A percentile compares a stretch with the other conserved stretches of the same genome.
These are phyloP conservation scores for Podaxis sp. DNA, from an alignment of 768 basidiomycete species.

Conservation along the genomic window DNA sequence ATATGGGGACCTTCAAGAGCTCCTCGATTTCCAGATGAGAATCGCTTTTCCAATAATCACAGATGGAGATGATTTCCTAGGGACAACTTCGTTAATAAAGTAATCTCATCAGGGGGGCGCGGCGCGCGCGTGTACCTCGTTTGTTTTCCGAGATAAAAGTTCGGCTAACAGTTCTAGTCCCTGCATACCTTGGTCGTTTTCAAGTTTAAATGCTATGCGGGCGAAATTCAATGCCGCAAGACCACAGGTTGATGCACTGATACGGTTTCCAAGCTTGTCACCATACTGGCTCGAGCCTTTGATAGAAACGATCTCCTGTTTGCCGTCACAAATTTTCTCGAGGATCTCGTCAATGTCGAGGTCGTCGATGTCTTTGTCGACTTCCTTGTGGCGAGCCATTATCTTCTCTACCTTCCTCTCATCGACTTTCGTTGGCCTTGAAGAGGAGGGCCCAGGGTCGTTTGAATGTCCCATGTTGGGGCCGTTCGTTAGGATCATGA, in stretches of 20 bases:
- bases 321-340: slow-evolving; percentile 26
- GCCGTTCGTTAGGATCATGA: no score
- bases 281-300: slow-evolving; percentile 59
- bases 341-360: slow-evolving; percentile 11
- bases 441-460: background rate
- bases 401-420: background rate
- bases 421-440: background rate
- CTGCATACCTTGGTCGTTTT: slow-evolving; percentile 26
- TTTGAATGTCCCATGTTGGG: background rate
- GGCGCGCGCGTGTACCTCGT: slow-evolving; percentile 13
- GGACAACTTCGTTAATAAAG: background rate
- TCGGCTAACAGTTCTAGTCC: slow-evolving; percentile 8
- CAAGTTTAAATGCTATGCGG: slow-evolving; percentile 39
- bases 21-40: slow-evolving; percentile 15
- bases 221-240: slow-evolving; percentile 68
- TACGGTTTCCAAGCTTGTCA: slow-evolving; percentile 29
- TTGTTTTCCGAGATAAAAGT: slow-evolving; percentile 14
- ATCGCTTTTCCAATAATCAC: slow-evolving; percentile 45
- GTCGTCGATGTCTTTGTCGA: background rate
- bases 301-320: slow-evolving; percentile 43
- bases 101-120: background rate
- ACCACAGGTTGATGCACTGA: slow-evolving; percentile 55
- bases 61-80: slow-evolving; percentile 60
- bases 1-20: slow-evolving; percentile 15
- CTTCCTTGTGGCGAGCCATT: background rate